These are phyloP conservation scores for Esteya vermicola DNA, from an alignment of 2,329 filamentous ascomycete genomes.

Conservation along the genomic window DNA sequence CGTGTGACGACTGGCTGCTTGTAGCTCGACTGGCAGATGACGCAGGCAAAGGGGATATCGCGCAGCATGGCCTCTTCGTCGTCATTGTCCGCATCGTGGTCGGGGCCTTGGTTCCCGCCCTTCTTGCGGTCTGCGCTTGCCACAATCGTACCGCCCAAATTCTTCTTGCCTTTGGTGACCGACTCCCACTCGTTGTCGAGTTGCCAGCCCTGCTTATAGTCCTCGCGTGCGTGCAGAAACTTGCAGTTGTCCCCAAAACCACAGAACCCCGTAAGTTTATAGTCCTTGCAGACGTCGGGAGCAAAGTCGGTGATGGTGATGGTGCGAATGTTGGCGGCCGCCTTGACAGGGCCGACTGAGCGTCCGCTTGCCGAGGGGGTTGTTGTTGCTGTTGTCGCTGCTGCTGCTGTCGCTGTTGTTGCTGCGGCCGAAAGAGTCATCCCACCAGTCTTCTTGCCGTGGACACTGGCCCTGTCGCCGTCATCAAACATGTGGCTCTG, in stretches of 20 bases:
- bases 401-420: not conserved
- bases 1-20: constrained; percentile 71
- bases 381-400: not conserved
- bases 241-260: constrained; percentile 64
- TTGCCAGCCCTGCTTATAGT: constrained; percentile 88
- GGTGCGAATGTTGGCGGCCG: constrained; percentile 76
- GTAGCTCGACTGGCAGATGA: constrained; percentile 72
- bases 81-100: constrained; percentile 30
- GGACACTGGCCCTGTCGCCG: constrained; percentile 29
- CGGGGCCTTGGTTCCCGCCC: constrained; percentile 8
- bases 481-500: constrained; percentile 43
- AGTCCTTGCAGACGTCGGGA: constrained; percentile 87
- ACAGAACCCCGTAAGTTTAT: constrained; percentile 42
- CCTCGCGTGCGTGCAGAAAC: constrained; percentile 61
- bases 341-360: constrained; percentile 77
- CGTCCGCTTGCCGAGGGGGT: no score
- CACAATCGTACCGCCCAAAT: constrained; percentile 44
- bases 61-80: constrained; percentile 60
- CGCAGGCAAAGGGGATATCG: constrained; percentile 78
- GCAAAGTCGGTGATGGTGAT: constrained; percentile 84
- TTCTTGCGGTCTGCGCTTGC: constrained; percentile 39
- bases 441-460: constrained; percentile 17
- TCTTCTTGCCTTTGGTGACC: constrained; percentile 57
- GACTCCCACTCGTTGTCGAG: constrained; percentile 90
- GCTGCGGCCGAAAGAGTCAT: no score